Base-by-base conservation (phyloP, 345 rosid species). In the Gynandropsis gynandra region DNA sequence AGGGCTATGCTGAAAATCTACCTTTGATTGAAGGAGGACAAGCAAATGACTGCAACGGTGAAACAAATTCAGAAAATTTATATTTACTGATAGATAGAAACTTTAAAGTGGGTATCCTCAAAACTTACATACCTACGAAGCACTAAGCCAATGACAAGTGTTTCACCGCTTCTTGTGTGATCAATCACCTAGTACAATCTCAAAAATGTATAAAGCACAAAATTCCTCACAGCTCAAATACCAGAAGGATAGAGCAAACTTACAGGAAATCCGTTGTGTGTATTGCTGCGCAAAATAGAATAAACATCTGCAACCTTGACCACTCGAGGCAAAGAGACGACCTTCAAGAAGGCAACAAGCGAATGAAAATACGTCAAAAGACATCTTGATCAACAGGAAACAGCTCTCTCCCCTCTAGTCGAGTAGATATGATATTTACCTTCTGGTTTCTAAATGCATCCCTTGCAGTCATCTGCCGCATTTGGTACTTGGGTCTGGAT, bases 1-100 rank as follows among this genome's bases (percentile, higher is more conserved):
- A 63, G 95, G 93, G 68, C 95, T 87, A 56, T 87, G 97, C 76
- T 92, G 97, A 68, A 92, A 92, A 76, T 85, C 98, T 10, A 82
- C 78, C 74, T 79, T 87, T 8, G 96, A 79, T 59, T 85, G 98
- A 72, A 92, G 98, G 67, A 92, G 95, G 42, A 92, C 98, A 63
- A 92, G 75, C 68, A 92, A 78, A 62, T 87, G 98, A 76, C 98
- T 92, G 84, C 61, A 74, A 36, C 16, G 17, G 41, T 32, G 47
- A 59, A 47, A 34, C 54, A 42, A 41, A 47, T 36, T 50, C 36
- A n/a, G 42, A 65, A 45, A 66, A 39, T 41, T 52, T 46, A 66
- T 24, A 24, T 24, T 5, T 39, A 15, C 34, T 24, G 5, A 24
- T 5, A 24, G 2, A 1, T 47, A 41, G 20, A 17, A 52, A 35